phyloP scores from a whole-genome alignment of 306 rosid genomes.

The Albizia julibrissin region DNA sequence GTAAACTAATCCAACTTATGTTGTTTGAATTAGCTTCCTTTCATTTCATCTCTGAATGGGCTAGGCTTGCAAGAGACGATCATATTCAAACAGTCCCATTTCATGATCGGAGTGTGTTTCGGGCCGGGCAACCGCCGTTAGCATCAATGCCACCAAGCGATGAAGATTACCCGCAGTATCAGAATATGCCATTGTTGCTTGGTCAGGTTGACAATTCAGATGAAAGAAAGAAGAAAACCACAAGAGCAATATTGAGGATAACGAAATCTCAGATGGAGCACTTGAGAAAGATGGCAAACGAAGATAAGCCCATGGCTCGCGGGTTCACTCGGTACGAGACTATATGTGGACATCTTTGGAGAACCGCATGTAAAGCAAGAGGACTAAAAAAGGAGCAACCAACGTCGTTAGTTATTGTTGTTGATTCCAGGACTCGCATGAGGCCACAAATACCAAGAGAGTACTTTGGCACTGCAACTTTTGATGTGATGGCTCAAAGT shows the following conservation, averaged over 20 bases:
- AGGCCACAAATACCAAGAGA: too few species aligned
- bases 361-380: not conserved
- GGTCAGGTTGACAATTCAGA: constrained; percentile 23
- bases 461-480: too few species aligned
- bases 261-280: constrained; percentile 48
- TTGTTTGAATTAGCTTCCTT: too few species aligned
- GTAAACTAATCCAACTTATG: too few species aligned
- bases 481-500: too few species aligned
- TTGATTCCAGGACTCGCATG: too few species aligned
- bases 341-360: constrained; percentile 50
- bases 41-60: too few species aligned
- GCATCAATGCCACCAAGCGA: not conserved
- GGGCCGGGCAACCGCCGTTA: constrained; percentile 31
- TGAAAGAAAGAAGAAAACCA: constrained; percentile 49
- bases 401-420: too few species aligned
- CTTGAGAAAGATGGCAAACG: constrained; percentile 47
- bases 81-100: constrained; percentile 38
- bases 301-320: constrained; percentile 2
- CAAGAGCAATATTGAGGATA: constrained; percentile 39
- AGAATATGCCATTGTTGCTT: constrained; percentile 26
- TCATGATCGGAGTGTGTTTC: constrained; percentile 35
- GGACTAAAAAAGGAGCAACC: too few species aligned
- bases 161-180: constrained; percentile 20
- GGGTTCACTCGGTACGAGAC: constrained; percentile 55
- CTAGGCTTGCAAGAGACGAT: too few species aligned